These are phyloP conservation scores for Marasmius oreades DNA, from an alignment of 1,284 basidiomycete species.

Conservation along the genomic window DNA sequence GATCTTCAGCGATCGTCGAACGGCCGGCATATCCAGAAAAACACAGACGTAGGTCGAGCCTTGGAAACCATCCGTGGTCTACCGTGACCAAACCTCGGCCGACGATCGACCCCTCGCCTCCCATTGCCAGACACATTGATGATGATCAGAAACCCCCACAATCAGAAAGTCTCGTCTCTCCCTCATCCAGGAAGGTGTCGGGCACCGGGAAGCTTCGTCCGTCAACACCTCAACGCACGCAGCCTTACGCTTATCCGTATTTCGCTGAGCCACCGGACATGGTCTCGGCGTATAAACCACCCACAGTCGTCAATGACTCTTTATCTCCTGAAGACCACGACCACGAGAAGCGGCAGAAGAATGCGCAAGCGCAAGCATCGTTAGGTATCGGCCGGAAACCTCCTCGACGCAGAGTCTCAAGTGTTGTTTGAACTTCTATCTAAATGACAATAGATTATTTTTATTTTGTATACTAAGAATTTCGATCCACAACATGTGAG, in stretches of 20 bases:
- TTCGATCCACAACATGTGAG: neutral
- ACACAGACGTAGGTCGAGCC: neutral
- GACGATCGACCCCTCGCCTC: neutral
- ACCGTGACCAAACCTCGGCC: conserved; percentile 1
- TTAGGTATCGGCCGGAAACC: conserved; percentile 2
- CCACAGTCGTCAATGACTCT: neutral
- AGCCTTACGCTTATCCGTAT: conserved; percentile 14
- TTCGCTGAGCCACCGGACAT: conserved; percentile 9
- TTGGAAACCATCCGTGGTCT: conserved; percentile 6
- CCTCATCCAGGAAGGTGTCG: conserved; percentile 6
- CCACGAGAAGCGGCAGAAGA: neutral
- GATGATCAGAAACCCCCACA: neutral
- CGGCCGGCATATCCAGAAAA: neutral
- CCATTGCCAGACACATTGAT: neutral
- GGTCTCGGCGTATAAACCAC: neutral
- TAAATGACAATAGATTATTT: neutral
- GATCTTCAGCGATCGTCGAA: conserved; percentile 1
- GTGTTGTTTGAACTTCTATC: neutral
- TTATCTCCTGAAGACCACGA: neutral
- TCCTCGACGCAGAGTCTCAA: conserved; percentile 1
- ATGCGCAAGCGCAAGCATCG: conserved; percentile 2
- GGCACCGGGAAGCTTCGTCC: conserved; percentile 1
- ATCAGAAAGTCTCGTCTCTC: neutral
- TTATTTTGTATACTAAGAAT: neutral
- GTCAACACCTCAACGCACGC: conserved; percentile 3